A percentile compares a stretch with the other conserved stretches of the same genome.
Conservation (phyloP, 257 asterid genomes). For the Fraxinus excelsior region DNA sequence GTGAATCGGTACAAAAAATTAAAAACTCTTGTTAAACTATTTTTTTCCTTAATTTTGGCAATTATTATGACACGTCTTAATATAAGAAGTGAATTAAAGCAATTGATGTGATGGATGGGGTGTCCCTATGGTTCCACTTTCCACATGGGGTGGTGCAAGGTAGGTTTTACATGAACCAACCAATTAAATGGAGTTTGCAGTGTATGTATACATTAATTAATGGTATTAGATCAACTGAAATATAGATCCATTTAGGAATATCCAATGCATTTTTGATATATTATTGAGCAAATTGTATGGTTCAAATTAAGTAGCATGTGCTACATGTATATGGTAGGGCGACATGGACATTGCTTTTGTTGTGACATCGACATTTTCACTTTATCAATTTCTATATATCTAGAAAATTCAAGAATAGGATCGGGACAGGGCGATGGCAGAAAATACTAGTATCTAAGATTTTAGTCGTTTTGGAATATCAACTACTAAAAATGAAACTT, state of each 20-base stretch:
- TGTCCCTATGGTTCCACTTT: conserved; percentile 6
- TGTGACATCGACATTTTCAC: conserved; percentile 9
- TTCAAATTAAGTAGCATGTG: conserved; percentile 44
- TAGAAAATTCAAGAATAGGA: neutral
- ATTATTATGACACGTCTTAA: neutral
- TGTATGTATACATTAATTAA: neutral
- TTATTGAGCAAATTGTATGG: conserved; percentile 28
- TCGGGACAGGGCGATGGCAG: too few species aligned
- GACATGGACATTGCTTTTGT: conserved; percentile 30
- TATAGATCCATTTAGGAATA: neutral
- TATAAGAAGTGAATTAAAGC: neutral
- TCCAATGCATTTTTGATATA: neutral
- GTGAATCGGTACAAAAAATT: neutral
- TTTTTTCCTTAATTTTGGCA: neutral
- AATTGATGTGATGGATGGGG: neutral
- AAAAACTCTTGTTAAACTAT: neutral
- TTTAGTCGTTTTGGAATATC: too few species aligned
- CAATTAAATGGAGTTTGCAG: neutral
- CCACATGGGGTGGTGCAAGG: conserved; percentile 7
- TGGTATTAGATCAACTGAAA: neutral
- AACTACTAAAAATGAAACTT: neutral
- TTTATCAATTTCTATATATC: neutral
- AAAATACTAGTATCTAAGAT: neutral
- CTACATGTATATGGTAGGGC: conserved; percentile 49
- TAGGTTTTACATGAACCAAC: neutral